Base-by-base conservation (phyloP, 768 basidiomycete genomes). In the Lentinus brumalis region DNA sequence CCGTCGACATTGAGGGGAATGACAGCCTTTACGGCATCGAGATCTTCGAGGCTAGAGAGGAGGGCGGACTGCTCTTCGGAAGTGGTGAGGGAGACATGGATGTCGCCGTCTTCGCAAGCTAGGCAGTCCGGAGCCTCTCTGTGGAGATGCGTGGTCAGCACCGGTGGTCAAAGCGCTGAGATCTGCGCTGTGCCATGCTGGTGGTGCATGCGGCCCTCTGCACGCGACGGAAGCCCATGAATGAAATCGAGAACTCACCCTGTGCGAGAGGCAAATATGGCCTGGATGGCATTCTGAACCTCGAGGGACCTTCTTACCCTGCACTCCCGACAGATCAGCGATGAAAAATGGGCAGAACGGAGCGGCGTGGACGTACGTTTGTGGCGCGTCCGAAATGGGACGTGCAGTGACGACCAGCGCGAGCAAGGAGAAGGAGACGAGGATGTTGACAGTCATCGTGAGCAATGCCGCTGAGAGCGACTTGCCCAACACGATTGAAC, bases 391-490 rank as follows among this genome's bases (percentile, higher is more conserved):
- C 16, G 68, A 59, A 57, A 80, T 65, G 30, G 79, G 79, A 62
- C 71, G 78, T 68, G 78, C 69, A 56, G 75, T 72, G 64, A 79
- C 79, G 71, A 78, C 76, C 72, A 81, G 75, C 73, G 74, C 78
- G 59, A 79, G 70, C 35, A 81, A 70, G 51, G 75, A 73, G 56
- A 77, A 67, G 16, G 73, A 78, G 50, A 72, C 75, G 53, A 81
- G 69, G 40, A 79, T 65, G 57, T 71, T 69, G 26, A 77, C 69
- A 26, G 76, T 70, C 78, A 80, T 81, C 45, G 52, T 49, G 40
- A 40, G 46, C 46, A 49, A 57, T 14, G 54, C 39, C 50, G 59
- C 59, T 55, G 55, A 56, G 39, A 59, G 35, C 49, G 32, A 29
- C 32, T 29, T 51, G 57, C 57, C 44, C 50, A 44, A 54, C 57